A percentile compares a stretch with the other conserved stretches of the same genome.
Evolutionary conservation across 306 rosid species (phyloP).

Genomic region (Quercus ilex): DNA sequence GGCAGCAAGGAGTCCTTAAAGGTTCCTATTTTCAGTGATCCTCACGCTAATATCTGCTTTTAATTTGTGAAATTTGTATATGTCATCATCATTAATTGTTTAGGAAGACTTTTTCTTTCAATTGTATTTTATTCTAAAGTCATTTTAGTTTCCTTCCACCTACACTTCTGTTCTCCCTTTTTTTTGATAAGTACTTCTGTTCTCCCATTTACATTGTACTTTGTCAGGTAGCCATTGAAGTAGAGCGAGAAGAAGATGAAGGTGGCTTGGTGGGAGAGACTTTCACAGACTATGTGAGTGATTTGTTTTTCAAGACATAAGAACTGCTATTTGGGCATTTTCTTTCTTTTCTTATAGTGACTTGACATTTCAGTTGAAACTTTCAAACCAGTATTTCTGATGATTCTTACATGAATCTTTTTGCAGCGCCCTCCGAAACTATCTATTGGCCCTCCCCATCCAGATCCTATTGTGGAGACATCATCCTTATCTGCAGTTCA

Average conservation of each 20-base stretch:
- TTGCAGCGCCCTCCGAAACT: conserved; percentile 93
- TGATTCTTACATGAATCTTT: conserved; percentile 23
- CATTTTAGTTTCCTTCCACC: neutral
- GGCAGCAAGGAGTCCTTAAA: neutral
- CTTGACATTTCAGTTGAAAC: conserved; percentile 25
- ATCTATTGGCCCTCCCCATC: conserved; percentile 90
- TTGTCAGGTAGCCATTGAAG: conserved; percentile 89
- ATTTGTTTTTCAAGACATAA: conserved; percentile 5
- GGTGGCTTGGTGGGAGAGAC: conserved; percentile 95
- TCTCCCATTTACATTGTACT: conserved; percentile 17
- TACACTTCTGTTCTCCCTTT: neutral
- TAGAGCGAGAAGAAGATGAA: conserved; percentile 98
- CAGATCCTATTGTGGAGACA: conserved; percentile 97
- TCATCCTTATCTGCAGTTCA: conserved; percentile 97
- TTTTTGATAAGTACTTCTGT: neutral
- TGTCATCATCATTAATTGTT: neutral
- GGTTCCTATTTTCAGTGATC: neutral
- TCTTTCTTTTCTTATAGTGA: neutral
- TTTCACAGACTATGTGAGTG: conserved; percentile 94
- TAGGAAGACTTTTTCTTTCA: neutral
- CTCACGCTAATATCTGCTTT: neutral
- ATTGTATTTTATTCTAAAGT: neutral
- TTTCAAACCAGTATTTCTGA: conserved; percentile 16
- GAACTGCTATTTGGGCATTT: conserved; percentile 16
- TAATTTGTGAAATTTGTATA: neutral